Percentiles rank a stretch among this genome's conserved stretches.
Evolutionary conservation across 108 stramenopile genomes (phyloP).

Genomic region (Skeletonema tropicum): DNA sequence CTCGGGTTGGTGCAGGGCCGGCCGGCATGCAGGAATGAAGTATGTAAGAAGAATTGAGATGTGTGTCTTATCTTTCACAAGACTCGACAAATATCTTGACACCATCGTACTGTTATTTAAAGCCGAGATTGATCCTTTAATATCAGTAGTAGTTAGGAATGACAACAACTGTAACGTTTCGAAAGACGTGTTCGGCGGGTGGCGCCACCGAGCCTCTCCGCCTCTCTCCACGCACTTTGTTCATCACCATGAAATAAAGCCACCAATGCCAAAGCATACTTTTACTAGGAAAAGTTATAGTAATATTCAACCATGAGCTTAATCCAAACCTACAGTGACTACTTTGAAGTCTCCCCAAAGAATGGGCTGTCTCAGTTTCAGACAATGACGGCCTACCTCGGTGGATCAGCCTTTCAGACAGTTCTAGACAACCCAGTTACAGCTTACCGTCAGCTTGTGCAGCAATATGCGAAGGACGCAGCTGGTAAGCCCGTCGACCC

Average conservation of each 20-base stretch:
- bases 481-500: conserved; percentile 88
- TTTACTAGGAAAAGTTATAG: not conserved
- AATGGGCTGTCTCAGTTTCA: conserved; percentile 89
- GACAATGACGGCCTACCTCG: conserved; percentile 91
- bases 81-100: no score
- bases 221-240: not conserved
- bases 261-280: not conserved
- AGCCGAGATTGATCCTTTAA: no score
- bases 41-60: no score
- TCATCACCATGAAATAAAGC: not conserved
- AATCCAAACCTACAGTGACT: conserved; percentile 62
- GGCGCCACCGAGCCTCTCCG: not conserved
- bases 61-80: no score
- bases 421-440: conserved; percentile 92
- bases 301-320: conserved; percentile 31
- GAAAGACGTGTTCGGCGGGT: no score
- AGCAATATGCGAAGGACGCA: conserved; percentile 91
- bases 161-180: no score
- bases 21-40: no score
- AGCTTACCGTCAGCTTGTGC: conserved; percentile 92
- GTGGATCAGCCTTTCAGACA: conserved; percentile 90
- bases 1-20: no score
- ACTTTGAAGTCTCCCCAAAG: conserved; percentile 83
- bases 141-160: no score
- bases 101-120: no score